Base-by-base conservation (phyloP, 257 asterid species). In the Cruciata laevipes region DNA sequence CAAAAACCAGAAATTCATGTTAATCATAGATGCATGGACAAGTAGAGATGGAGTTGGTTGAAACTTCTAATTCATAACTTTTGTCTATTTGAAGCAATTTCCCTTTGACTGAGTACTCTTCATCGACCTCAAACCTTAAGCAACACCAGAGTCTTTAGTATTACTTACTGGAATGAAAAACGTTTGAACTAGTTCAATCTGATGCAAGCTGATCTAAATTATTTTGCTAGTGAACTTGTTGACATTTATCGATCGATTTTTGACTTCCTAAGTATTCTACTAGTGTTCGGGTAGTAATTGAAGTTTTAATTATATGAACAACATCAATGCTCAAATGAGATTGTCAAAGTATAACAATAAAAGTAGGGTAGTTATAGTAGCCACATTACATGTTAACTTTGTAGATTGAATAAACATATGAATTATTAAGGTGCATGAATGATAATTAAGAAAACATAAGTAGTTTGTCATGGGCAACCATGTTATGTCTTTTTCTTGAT, bases 1-100 rank as follows among this genome's bases (percentile, higher is more conserved):
- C 55, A 47, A 47, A 27, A 47, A 3, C 55, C 7, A 42, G 55
- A 42, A 59, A 30, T 63, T 1, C 31, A 62, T 66, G 27, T 53
- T 53, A 23, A 57, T 21, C 24, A 42, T 47, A 47, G 55, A 65
- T 52, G 65, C 47, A 66, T 24, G 58, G 61, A 59, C 38, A 27
- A 12, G 63, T 18, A 58, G 66, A 57, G 44, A 56, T 27, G 31
- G 60, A 33, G 57, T 69, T 72, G 23, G 32, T 72, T 55, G 71
- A 44, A 74, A 67, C 25, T 55, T 76, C 49, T 11, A 53, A 52
- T 74, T 35, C 20, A 58, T 53, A n/a, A 53, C 74, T 33, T 76
- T 81, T 66, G 79, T 79, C 76, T 71, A 71, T 69, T 76, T 64
- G 59, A 76, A 65, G 59, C 74, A 77, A 66, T 10, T 59, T 47